Evolutionary conservation across 1,139 yeast species (phyloP), one percentile per base, ranked within the genome.

Genomic region (Sugiyamaella castrensis): DNA sequence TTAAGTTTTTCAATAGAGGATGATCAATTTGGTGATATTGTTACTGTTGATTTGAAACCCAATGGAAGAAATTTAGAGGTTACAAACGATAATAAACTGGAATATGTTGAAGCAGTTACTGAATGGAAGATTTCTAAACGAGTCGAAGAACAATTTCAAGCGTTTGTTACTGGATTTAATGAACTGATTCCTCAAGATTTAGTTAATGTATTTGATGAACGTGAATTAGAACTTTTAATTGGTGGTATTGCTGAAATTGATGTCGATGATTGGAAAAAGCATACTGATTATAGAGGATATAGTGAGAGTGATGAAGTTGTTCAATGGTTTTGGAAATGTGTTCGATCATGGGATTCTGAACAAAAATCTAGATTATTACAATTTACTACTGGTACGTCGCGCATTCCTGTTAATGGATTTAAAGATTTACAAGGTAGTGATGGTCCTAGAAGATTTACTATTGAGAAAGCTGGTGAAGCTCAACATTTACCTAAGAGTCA

Each of bases 221-320:
- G 98, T 68, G 99, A 92, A 71, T 75, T 92, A 57, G 98, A 94
- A 73, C 75, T 94, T 65, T 79, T 92, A 66, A 94, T 92, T 70
- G 98, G 98, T 67, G 99, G 99, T 68, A 83, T 92, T 65, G 95
- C 98, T 1, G 98, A 92, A 64, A 92, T 92, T 63, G 98, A 92
- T 69, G 86, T 89, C 53, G 97, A 89, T 60, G 99, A 92, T 72
- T 92, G 99, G 99, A 91, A 89, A 72, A 91, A 89, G 69, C 97
- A 92, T 69, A 92, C 98, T 28, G 98, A 92, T 69, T 92, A 92
- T 71, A 81, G 98, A 72, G 98, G 98, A 8, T 92, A 91, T 71
- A 94, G 89, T 66, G 98, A 92, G 71, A 82, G 81, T 57, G 98
- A 94, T 70, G 96, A 89, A 71, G 96, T 89, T 48, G 84, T 92